Evolutionary conservation across 2,329 filamentous ascomycete species (phyloP), one percentile per base, ranked within the genome.

Genomic region (Colletotrichum scovillei): DNA sequence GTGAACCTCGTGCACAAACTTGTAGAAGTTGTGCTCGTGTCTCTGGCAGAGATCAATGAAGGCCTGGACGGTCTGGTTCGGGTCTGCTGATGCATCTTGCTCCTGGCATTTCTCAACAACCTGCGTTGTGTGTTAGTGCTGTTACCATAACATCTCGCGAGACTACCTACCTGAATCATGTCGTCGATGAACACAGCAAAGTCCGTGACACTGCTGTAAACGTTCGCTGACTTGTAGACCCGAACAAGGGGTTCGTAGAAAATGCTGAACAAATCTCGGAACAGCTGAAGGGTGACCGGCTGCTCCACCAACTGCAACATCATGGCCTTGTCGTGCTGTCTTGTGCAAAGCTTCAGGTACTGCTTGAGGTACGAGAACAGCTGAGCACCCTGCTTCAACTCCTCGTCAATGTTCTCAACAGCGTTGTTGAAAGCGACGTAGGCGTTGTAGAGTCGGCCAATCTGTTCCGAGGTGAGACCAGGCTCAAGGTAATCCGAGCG

Each of bases 171-270:
- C 79, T 91, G 89, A 77, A 98, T 98, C 81, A 95, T 94, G 81
- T 99, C 97, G 79, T 98, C 95, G 66, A 97, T 91, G 78, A 99
- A 99, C 52, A 92, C 88, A 0, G 96, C 94, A 84, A 99, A 98
- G 82, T 99, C 97, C 0, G 96, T 98, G 73, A 99, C 96, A 80
- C 94, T 97, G 86, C 92, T 97, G 87, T 98, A 98, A 30, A 99
- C 96, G 78, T 98, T 99, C 76, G 97, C 97, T 24, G 95, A 98
- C 84, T 98, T 99, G 88, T 99, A 99, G 0, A 99, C 97, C 60
- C 97, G 91, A 19, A 99, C 95, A 26, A 99, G 91, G 0, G 97
- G 97, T 81, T 99, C 97, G 84, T 99, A 99, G 85, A 99, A 99
- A 80, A 99, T 98, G 42, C 95, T 97, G 82, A 99, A 98, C 28